These are phyloP conservation scores for Paramecium octaurelia DNA, from an alignment of 73 alveolate species.

Conservation along the genomic window DNA sequence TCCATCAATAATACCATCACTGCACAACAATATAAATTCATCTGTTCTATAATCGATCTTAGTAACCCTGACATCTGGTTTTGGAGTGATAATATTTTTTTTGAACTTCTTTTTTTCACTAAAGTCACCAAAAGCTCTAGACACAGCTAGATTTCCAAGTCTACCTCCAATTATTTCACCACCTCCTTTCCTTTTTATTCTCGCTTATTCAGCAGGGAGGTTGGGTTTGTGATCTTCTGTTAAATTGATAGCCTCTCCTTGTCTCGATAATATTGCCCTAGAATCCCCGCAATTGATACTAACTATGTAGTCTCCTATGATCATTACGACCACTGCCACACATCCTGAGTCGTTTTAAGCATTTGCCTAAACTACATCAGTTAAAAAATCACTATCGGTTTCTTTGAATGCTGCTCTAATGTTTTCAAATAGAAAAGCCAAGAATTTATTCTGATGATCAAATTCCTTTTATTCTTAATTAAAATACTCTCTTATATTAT, in stretches of 20 bases:
- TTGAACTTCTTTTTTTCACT: slow-evolving; percentile 70
- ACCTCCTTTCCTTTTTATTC: slow-evolving; percentile 82
- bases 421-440: neutral
- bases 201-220: slow-evolving; percentile 74
- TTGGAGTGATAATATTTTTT: slow-evolving; percentile 74
- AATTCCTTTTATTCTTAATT: slow-evolving; percentile 12
- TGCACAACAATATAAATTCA: slow-evolving; percentile 84
- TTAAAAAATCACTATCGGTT: slow-evolving; percentile 26
- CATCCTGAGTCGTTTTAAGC: slow-evolving; percentile 65
- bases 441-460: neutral
- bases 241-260: slow-evolving; percentile 67
- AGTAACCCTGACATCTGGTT: slow-evolving; percentile 85
- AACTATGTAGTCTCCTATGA: slow-evolving; percentile 72
- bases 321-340: slow-evolving; percentile 70
- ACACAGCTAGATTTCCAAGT: slow-evolving; percentile 83
- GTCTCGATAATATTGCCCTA: slow-evolving; percentile 78
- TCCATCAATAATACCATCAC: slow-evolving; percentile 96
- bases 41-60: slow-evolving; percentile 68
- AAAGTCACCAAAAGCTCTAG: slow-evolving; percentile 96
- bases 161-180: slow-evolving; percentile 86
- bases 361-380: slow-evolving; percentile 32
- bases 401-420: slow-evolving; percentile 28
- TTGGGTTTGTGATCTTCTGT: slow-evolving; percentile 83
- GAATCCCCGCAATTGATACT: slow-evolving; percentile 96
- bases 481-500: slow-evolving; percentile 55